phyloP scores from a whole-genome alignment of 2,329 filamentous ascomycete genomes.

The Volutella citrinella region DNA sequence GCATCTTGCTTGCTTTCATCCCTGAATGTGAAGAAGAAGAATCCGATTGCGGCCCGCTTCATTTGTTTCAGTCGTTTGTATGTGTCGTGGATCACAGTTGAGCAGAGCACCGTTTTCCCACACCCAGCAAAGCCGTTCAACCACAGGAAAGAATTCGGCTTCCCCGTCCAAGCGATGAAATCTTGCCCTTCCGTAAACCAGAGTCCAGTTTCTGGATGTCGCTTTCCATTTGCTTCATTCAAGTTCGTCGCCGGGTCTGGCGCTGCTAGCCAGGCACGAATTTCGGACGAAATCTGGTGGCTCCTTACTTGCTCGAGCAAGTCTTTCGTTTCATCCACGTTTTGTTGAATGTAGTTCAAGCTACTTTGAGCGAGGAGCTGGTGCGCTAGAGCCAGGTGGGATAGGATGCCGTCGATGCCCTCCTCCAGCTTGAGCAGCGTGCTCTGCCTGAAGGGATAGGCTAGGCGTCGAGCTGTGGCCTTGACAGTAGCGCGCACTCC shows the following conservation, averaged over 20 bases:
- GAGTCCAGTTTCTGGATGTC: constrained; percentile 29
- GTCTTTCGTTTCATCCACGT: constrained; percentile 24
- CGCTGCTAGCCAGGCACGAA: constrained; percentile 32
- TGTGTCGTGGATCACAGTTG: constrained; percentile 31
- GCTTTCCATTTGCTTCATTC: constrained; percentile 29
- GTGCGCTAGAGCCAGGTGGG: constrained; percentile 24
- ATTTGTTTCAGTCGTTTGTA: constrained; percentile 17
- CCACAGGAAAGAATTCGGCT: constrained; percentile 34
- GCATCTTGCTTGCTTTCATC: constrained; percentile 30
- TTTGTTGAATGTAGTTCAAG: constrained; percentile 19
- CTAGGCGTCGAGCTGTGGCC: constrained; percentile 17
- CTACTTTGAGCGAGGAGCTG: constrained; percentile 29
- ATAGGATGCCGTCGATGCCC: constrained; percentile 30
- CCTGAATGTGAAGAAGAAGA: constrained; percentile 40
- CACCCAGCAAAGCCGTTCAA: constrained; percentile 37
- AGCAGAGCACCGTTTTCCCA: constrained; percentile 39
- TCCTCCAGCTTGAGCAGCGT: constrained; percentile 37
- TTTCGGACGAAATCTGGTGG: constrained; percentile 22
- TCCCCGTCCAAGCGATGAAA: constrained; percentile 27
- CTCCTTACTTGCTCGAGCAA: constrained; percentile 24
- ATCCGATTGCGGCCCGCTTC: constrained; percentile 26
- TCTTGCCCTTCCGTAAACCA: constrained; percentile 27
- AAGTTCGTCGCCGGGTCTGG: constrained; percentile 34
- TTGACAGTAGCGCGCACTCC: constrained; percentile 8
- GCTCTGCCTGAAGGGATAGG: constrained; percentile 33